Evolutionary conservation across 2,329 filamentous ascomycete genomes (phyloP).

Genomic region (Talaromyces pinophilus): DNA sequence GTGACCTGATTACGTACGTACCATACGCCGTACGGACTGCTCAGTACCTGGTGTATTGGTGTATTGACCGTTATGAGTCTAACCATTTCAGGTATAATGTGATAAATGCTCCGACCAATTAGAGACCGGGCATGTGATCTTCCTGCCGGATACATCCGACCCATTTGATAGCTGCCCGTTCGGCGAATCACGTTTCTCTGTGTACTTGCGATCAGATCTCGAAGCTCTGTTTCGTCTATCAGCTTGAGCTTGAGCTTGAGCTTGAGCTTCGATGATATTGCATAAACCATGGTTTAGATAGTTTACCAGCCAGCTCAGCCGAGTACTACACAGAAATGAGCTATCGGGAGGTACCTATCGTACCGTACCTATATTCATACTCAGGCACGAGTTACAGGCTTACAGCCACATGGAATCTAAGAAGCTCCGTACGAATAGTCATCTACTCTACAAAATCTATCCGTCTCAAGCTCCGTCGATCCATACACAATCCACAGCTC

Average conservation of each 20-base stretch:
- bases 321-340: neutral
- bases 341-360: neutral
- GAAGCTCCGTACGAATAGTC: neutral
- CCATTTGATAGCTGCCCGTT: neutral
- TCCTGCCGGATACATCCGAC: slow-evolving; percentile 12
- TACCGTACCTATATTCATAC: neutral
- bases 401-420: neutral
- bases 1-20: slow-evolving; percentile 14
- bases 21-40: neutral
- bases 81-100: neutral
- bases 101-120: neutral
- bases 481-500: neutral
- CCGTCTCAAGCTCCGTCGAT: slow-evolving; percentile 4
- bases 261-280: neutral
- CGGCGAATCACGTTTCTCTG: neutral
- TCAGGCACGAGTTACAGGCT: neutral
- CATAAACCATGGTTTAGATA: neutral
- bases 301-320: neutral
- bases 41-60: neutral
- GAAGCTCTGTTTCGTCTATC: neutral
- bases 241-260: neutral
- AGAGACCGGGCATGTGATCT: neutral
- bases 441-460: neutral
- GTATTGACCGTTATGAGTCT: neutral
- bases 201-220: neutral